Percentiles rank a stretch among this genome's conserved stretches.
These are phyloP conservation scores for Emergomyces pasteurianus DNA, from an alignment of 2,329 filamentous ascomycete genomes.

Conservation along the genomic window DNA sequence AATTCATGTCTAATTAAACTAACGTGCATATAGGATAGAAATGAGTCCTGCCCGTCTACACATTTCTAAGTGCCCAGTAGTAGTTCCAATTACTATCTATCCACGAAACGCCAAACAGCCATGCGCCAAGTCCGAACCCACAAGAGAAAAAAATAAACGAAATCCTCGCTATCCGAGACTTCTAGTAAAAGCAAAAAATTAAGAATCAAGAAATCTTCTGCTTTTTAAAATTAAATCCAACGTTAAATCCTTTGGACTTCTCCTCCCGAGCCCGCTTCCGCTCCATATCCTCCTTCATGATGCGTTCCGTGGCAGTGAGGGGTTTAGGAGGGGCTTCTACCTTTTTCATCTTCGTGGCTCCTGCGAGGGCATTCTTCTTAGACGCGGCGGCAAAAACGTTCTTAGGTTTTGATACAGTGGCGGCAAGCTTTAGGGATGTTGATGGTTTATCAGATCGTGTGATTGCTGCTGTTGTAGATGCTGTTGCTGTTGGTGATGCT, in stretches of 20 bases:
- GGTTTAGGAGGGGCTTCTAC: conserved; percentile 7
- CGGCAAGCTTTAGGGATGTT: conserved; percentile 4
- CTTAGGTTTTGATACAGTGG: conserved; percentile 7
- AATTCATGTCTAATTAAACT: not conserved
- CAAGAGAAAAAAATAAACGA: not conserved
- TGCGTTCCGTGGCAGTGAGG: conserved; percentile 8
- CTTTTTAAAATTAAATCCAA: conserved; percentile 4
- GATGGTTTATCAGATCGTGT: not conserved
- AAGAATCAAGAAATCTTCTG: conserved; percentile 8
- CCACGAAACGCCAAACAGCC: not conserved
- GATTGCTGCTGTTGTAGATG: not conserved
- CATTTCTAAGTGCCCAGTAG: not conserved
- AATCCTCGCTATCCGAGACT: not conserved
- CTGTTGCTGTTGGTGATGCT: not conserved
- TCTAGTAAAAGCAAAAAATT: not conserved
- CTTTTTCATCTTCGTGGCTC: conserved; percentile 5
- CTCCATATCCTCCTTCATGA: conserved; percentile 13
- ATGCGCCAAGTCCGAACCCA: not conserved
- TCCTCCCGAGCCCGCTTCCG: conserved; percentile 7
- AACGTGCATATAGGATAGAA: not conserved
- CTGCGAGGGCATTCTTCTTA: conserved; percentile 6
- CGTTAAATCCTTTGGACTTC: not conserved
- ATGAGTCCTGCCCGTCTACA: not conserved
- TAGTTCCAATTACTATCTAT: not conserved
- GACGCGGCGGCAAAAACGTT: conserved; percentile 11